phyloP scores from a whole-genome alignment of 2,329 filamentous ascomycete species.

The Akanthomyces uredinophilus region DNA sequence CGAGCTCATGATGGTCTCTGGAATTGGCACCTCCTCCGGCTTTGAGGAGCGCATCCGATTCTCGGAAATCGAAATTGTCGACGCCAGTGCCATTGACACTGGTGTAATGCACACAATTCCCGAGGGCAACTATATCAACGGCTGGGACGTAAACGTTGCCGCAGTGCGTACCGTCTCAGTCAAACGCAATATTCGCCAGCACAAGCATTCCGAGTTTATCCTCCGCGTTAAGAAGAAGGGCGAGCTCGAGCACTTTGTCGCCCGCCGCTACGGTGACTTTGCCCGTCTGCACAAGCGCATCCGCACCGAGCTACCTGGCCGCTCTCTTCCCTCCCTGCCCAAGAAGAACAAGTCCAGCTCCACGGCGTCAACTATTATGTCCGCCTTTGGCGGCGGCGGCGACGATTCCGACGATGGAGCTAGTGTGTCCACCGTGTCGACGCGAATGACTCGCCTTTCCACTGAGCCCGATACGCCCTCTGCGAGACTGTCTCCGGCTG shows the following conservation, averaged over 20 bases:
- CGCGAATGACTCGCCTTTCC: slow-evolving; percentile 46
- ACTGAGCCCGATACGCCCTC: slow-evolving; percentile 23
- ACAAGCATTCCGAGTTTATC: slow-evolving; percentile 91
- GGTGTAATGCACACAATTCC: slow-evolving; percentile 82
- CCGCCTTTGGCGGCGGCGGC: slow-evolving; percentile 49
- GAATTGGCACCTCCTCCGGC: slow-evolving; percentile 88
- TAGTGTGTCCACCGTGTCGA: slow-evolving; percentile 77
- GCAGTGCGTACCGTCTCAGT: slow-evolving; percentile 75
- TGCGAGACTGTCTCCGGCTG: slow-evolving; percentile 21
- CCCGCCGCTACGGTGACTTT: slow-evolving; percentile 86
- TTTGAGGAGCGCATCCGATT: slow-evolving; percentile 98
- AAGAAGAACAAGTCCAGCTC: slow-evolving; percentile 85
- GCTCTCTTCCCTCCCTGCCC: slow-evolving; percentile 78
- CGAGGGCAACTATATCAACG: slow-evolving; percentile 87
- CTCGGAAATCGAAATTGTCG: slow-evolving; percentile 93
- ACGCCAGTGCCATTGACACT: slow-evolving; percentile 85
- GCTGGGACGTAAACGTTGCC: slow-evolving; percentile 95
- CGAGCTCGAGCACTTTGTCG: slow-evolving; percentile 72
- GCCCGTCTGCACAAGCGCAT: slow-evolving; percentile 71
- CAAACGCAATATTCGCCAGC: slow-evolving; percentile 82
- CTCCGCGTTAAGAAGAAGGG: slow-evolving; percentile 77
- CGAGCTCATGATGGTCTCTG: slow-evolving; percentile 99
- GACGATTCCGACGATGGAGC: slow-evolving; percentile 70
- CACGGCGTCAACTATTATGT: slow-evolving; percentile 54
- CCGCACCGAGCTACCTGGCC: slow-evolving; percentile 81